Evolutionary conservation across 441 rosid genomes (phyloP), one percentile per base, ranked within the genome.

Genomic region (Kokia cookei): DNA sequence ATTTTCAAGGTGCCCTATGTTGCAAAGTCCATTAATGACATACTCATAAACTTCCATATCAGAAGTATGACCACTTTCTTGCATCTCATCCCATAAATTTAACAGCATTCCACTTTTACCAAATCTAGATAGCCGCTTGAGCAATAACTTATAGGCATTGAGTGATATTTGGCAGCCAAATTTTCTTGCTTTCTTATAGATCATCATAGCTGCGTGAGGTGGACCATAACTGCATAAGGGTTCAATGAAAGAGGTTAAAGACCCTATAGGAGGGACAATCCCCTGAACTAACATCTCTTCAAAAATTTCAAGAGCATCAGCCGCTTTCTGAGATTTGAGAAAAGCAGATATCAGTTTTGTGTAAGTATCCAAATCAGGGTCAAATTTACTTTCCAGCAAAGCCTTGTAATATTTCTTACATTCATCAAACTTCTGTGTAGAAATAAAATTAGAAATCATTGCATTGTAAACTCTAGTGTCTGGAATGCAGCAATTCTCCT

Each of bases 61-160:
- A 0, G 87, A 82, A 72, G 82, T 27, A 76, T 85, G 87, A 27
- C 97, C 98, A 73, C 84, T 82, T 79, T 85, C 91, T 81, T 90
- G 92, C 97, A 91, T 91, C 80, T 93, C 93, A 2, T 93, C 78
- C 98, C 99, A 93, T 65, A 91, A 15, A 19, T 77, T 88, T 65
- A 91, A 80, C 84, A 95, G 48, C 90, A 89, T 88, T 75, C 99
- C 98, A 60, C 96, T 91, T 84, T 95, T 95, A 42, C 99, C 98
- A 81, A 93, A 95, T 77, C 89, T 86, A 27, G 98, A 91, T 61
- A 95, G 83, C 78, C 98, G 86, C 85, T 78, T 87, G 71, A 93
- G 86, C 82, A 94, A 81, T 64, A 89, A 78, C 88, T 94, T 95
- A 77, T 89, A 95, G 27, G 94, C 91, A 26, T 79, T 86, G 5